Base-by-base conservation (phyloP, 441 rosid genomes). In the Adansonia madagascariensis region DNA sequence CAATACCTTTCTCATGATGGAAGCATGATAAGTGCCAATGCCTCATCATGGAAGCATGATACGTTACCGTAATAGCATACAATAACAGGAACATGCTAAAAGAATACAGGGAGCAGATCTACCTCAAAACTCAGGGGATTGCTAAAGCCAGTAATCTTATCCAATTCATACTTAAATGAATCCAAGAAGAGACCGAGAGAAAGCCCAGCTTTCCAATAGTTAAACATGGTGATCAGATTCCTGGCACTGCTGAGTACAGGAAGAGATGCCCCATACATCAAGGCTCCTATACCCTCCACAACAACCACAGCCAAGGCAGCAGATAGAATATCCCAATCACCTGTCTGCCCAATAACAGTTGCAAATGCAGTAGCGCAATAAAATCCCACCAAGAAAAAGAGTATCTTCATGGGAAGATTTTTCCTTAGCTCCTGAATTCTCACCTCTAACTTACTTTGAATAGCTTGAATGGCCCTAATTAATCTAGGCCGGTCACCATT, bases 241-340 rank as follows among this genome's bases (percentile, higher is more conserved):
- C 83, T 85, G 60, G 87, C 78, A 73, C 73, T 86, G 86, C 79
- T 80, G 73, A 91, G 71, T 69, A 89, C 27, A 24, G 89, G 88
- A 72, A 89, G 68, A 39, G 98, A 90, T 61, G 87, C 88, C 50
- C 80, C 86, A 71, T 95, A 91, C 94, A 88, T 92, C 71, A 94
- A 90, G 15, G 94, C 96, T 77, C 98, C 98, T 22, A 94, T 94
- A 46, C 89, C 94, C 83, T 95, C 99, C 10, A 93, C 97, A 44
- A 91, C 82, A 20, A 83, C 82, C 50, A 90, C 96, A 35, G 98
- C 97, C 67, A 93, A 82, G 52, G 88, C 97, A 71, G 98, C 98
- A 77, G 98, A 92, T 12, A 93, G 82, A 63, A 95, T 93, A 90
- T 95, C 99, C 97, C 96, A 92, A 72, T 93, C 98, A 73, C 97